phyloP scores from a whole-genome alignment of 352 stramenopile species.

The Pythium myriotylum region DNA sequence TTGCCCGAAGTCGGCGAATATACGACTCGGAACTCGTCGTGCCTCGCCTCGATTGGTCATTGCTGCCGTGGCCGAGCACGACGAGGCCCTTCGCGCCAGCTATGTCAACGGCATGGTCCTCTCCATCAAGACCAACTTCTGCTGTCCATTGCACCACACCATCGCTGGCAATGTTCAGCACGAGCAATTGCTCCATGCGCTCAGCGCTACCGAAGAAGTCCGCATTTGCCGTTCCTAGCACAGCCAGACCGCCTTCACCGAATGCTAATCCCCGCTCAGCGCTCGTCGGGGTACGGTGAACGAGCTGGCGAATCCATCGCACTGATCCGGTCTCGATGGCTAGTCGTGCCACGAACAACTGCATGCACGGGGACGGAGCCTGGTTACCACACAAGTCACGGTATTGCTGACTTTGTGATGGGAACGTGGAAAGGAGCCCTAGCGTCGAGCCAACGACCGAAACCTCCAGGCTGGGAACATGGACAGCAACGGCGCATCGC shows the following conservation, averaged over 20 bases:
- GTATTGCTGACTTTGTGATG: constrained; percentile 24
- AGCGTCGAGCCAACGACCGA: constrained; percentile 27
- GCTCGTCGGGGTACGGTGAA: constrained; percentile 4
- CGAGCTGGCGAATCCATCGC: constrained; percentile 22
- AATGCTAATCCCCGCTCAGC: constrained; percentile 9
- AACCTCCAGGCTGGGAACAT: constrained; percentile 2
- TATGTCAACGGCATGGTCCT: constrained; percentile 23
- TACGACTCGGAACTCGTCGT: constrained; percentile 8
- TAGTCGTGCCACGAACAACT: constrained; percentile 27
- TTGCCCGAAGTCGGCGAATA: constrained; percentile 4
- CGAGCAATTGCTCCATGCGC: constrained; percentile 25
- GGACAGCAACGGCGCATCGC: constrained; percentile 13
- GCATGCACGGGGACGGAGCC: constrained; percentile 2
- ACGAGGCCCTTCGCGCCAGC: not conserved
- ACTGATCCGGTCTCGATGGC: constrained; percentile 6
- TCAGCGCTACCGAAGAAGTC: constrained; percentile 20
- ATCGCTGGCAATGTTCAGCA: constrained; percentile 3
- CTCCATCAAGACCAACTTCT: constrained; percentile 22
- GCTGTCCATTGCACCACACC: constrained; percentile 28
- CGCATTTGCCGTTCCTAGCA: constrained; percentile 15
- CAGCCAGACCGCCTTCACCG: constrained; percentile 1
- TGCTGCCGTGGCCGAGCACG: constrained; percentile 15
- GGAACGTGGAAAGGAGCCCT: constrained; percentile 27
- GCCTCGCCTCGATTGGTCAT: constrained; percentile 12
- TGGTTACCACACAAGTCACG: constrained; percentile 10